phyloP scores from a whole-genome alignment of 2,329 filamentous ascomycete species.

The Graphilbum ipis-grandicollis region DNA sequence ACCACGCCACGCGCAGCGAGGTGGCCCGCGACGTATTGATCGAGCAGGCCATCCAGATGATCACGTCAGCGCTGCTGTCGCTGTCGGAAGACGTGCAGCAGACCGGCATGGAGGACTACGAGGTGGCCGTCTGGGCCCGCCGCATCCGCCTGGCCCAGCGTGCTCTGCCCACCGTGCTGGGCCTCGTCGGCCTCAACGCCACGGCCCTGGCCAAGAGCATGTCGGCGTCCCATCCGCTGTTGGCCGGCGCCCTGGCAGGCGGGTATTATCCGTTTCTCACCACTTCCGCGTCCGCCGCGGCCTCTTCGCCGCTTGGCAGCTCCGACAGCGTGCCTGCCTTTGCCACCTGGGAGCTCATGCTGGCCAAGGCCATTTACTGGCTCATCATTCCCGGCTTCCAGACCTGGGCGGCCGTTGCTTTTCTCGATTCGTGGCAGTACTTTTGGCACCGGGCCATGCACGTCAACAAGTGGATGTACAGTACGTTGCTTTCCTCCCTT shows the following conservation, averaged over 20 bases:
- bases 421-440: conserved; percentile 97
- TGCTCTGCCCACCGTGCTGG: conserved; percentile 55
- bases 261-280: conserved; percentile 62
- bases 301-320: background rate
- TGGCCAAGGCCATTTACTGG: conserved; percentile 69
- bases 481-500: conserved; percentile 47
- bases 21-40: conserved; percentile 81
- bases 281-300: conserved; percentile 16
- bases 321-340: conserved; percentile 46
- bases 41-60: conserved; percentile 79
- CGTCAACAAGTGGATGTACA: conserved; percentile 91
- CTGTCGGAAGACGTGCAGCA: conserved; percentile 58
- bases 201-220: conserved; percentile 59
- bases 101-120: conserved; percentile 64
- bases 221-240: conserved; percentile 49
- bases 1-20: conserved; percentile 70
- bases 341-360: conserved; percentile 61
- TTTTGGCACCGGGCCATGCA: conserved; percentile 95
- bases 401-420: conserved; percentile 52
- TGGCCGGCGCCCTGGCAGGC: conserved; percentile 62
- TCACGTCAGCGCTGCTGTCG: conserved; percentile 49
- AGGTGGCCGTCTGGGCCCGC: conserved; percentile 79
- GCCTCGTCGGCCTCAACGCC: conserved; percentile 60
- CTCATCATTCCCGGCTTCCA: conserved; percentile 59
- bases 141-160: conserved; percentile 64